Conservation (phyloP, 2,329 filamentous ascomycete species). For the Dactylellina drechsleri region DNA sequence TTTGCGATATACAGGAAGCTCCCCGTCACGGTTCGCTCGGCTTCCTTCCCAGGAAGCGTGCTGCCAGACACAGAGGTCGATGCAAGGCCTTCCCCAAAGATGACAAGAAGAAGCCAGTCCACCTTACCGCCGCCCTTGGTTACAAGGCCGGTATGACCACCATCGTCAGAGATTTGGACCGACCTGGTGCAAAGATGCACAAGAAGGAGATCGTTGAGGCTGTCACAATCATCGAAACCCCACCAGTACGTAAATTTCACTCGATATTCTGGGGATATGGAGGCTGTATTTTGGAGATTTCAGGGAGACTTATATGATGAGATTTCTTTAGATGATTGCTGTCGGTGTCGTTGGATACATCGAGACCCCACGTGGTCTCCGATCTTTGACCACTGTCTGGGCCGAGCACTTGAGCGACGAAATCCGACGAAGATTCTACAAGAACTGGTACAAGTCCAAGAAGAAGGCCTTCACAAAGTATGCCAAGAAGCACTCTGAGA, state of each 20-base stretch:
- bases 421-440: slow-evolving; percentile 99
- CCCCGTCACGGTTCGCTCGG: slow-evolving; percentile 94
- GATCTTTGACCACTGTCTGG: slow-evolving; percentile 99
- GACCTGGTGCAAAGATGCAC: slow-evolving; percentile 98
- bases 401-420: slow-evolving; percentile 99
- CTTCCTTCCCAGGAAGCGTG: slow-evolving; percentile 73
- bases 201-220: slow-evolving; percentile 98
- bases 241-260: slow-evolving; percentile 76
- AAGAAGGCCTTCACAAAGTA: slow-evolving; percentile 99
- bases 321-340: slow-evolving; percentile 85
- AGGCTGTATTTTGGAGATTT: slow-evolving; percentile 3
- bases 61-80: slow-evolving; percentile 92
- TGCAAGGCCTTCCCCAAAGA: slow-evolving; percentile 99
- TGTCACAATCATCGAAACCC: slow-evolving; percentile 87
- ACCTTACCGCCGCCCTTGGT: slow-evolving; percentile 97
- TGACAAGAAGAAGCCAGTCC: slow-evolving; percentile 99
- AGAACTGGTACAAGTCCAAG: slow-evolving; percentile 99
- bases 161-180: slow-evolving; percentile 98
- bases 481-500: slow-evolving; percentile 99
- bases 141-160: slow-evolving; percentile 99
- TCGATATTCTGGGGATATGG: neutral
- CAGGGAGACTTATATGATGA: slow-evolving; percentile 59
- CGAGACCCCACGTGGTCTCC: slow-evolving; percentile 98
- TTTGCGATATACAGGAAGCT: slow-evolving; percentile 77
- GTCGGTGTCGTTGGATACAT: slow-evolving; percentile 99